Conservation (phyloP, 2,329 filamentous ascomycete genomes). For the Apiospora phragmitis region DNA sequence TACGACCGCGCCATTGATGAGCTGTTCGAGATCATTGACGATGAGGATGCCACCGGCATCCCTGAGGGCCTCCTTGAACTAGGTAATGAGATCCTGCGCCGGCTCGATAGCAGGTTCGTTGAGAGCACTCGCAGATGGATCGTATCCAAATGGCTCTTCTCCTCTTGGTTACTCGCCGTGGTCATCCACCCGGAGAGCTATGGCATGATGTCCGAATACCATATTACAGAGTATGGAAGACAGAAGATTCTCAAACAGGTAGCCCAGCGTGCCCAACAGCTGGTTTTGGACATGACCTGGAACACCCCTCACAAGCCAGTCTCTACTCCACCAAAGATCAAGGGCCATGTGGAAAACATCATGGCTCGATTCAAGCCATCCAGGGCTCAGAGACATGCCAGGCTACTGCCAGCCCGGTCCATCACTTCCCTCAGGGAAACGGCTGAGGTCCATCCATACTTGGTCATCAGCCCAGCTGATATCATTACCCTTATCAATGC, state of each 20-base stretch:
- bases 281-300: conserved; percentile 76
- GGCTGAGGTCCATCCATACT: conserved; percentile 75
- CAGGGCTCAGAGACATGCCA: conserved; percentile 50
- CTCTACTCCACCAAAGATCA: conserved; percentile 63
- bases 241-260: conserved; percentile 81
- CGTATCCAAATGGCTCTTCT: conserved; percentile 89
- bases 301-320: conserved; percentile 58
- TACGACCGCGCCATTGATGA: conserved; percentile 79
- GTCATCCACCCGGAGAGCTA: conserved; percentile 86
- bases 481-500: conserved; percentile 78
- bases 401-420: conserved; percentile 69
- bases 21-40: conserved; percentile 83
- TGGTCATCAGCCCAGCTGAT: conserved; percentile 79
- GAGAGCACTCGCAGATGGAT: conserved; percentile 80
- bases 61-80: conserved; percentile 83
- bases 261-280: conserved; percentile 75
- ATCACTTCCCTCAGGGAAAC: conserved; percentile 74
- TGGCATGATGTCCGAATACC: conserved; percentile 81
- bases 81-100: conserved; percentile 78
- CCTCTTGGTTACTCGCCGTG: conserved; percentile 79
- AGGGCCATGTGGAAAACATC: conserved; percentile 71
- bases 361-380: conserved; percentile 62
- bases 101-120: conserved; percentile 70
- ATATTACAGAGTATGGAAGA: conserved; percentile 87
- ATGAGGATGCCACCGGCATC: conserved; percentile 80